Evolutionary conservation across 23 red algal genomes (phyloP), one percentile per base, ranked within the genome.

Genomic region (Gracilariopsis chorda): DNA sequence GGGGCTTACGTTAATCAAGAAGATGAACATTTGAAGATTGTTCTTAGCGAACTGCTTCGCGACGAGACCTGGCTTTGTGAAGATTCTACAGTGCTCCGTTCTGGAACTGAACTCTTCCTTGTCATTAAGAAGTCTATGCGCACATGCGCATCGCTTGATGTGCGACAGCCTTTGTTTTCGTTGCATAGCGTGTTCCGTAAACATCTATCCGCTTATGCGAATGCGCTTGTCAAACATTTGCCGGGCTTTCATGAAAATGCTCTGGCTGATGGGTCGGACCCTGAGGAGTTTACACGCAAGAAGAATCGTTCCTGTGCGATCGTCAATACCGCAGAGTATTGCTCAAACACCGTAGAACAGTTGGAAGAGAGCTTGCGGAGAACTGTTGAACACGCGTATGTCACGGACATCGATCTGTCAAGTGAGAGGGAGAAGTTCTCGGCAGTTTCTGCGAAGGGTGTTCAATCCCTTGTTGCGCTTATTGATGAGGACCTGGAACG

Each of bases 61-160:
- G 90, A 78, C 28, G 95, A 94, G 78, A 79, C 70, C 28, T 98
- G 95, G 95, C 16, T 78, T 37, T 87, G 87, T 39, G 88, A 87
- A 63, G 92, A 91, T 45, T 69, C 73, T 28, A 62, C 71, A 57
- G 95, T 98, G 27, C 82, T 94, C 39, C 55, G 73, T 2, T 92
- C 85, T 45, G 87, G 90, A 5, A 98, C 90, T 29, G 86, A 94
- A 51, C 78, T 98, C 44, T 98, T 98, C 43, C 77, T 98, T 28
- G 87, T 90, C 21, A 98, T 98, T 49, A 98, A 98, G 74, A 92
- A 92, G 46, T 87, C 78, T 64, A 94, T 98, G 86, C 85, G 93
- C 65, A 88, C 83, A 48, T 94, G 91, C 78, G 90, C 89, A 12
- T 88, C 92, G 14, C 39, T 98, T 33, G 88, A 92, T 72, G 90